Evolutionary conservation across 139 green algal genomes (phyloP), one percentile per base, ranked within the genome.

Genomic region (Chlorella ohadii): DNA sequence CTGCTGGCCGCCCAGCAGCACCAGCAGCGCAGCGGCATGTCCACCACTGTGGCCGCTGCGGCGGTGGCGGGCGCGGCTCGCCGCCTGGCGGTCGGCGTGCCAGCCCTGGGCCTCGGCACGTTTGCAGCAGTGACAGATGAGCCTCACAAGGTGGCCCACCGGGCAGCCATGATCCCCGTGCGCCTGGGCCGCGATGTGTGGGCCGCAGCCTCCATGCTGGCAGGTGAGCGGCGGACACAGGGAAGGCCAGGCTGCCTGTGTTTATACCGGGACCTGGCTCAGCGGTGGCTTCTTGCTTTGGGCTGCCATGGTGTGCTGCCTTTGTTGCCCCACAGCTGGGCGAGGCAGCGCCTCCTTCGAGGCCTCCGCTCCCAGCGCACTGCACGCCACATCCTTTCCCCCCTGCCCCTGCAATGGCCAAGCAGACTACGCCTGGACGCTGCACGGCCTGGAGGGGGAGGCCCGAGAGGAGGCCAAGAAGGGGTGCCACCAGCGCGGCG

Each of bases 371-470:
- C n/a, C n/a, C n/a, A n/a, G n/a, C n/a, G n/a, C n/a, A n/a, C n/a
- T n/a, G n/a, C n/a, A n/a, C n/a, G n/a, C n/a, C n/a, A n/a, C n/a
- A 6, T 51, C 44, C 44, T 51, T 51, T 9, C 44, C 9, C 7
- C 22, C 17, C 71, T 25, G 20, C 33, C 22, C 41, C 31, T 19
- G 57, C 44, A 11, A 15, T 31, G 75, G 44, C 72, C 23, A 7
- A 65, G 51, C 88, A 95, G 93, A 96, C 36, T 96, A 96, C 82
- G 79, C 92, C 65, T 86, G 76, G 38, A 85, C 55, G 22, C 67
- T 95, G 47, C 70, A 64, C 0, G 88, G 89, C 0, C 61, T 92
- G 34, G 78, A 93, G 33, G 87, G 85, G 6, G 74, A 79, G 22
- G 81, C 70, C 19, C 77, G 71, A 23, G 73, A 92, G 51, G 23